These are phyloP conservation scores for Nemophila menziesii DNA, from an alignment of 257 asterid species.

Conservation along the genomic window DNA sequence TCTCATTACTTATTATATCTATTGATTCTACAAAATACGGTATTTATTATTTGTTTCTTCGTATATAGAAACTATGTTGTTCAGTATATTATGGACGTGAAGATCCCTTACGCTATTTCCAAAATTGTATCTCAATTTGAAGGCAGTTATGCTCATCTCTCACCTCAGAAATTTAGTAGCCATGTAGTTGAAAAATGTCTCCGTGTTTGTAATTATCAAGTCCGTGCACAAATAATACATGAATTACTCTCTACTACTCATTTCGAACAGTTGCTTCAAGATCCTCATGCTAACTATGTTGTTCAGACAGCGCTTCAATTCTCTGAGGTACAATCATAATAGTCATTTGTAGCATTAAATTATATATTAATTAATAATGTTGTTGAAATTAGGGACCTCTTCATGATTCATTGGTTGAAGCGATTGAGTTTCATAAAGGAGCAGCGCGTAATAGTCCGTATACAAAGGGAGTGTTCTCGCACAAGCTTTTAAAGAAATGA, in stretches of 20 bases:
- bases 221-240: slow-evolving; percentile 47
- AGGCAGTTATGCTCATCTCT: slow-evolving; percentile 62
- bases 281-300: slow-evolving; percentile 92
- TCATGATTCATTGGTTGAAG: slow-evolving; percentile 37
- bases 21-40: not conserved
- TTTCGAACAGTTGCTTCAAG: slow-evolving; percentile 83
- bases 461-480: slow-evolving; percentile 77
- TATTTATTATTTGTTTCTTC: not conserved
- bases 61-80: slow-evolving; percentile 72
- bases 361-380: not conserved
- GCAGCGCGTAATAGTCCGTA: slow-evolving; percentile 68
- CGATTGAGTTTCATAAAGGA: slow-evolving; percentile 57
- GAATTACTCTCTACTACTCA: slow-evolving; percentile 60
- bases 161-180: slow-evolving; percentile 81
- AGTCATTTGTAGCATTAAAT: not conserved
- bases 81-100: slow-evolving; percentile 70
- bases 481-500: slow-evolving; percentile 36
- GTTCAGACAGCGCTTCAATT: slow-evolving; percentile 70
- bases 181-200: slow-evolving; percentile 92
- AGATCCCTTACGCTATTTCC: slow-evolving; percentile 46
- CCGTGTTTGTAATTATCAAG: slow-evolving; percentile 28
- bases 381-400: slow-evolving; percentile 47
- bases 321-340: slow-evolving; percentile 43
- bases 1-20: not conserved
- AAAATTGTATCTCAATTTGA: slow-evolving; percentile 52